Evolutionary conservation across 805 yeast genomes (phyloP).

Genomic region (Yarrowia sp.): DNA sequence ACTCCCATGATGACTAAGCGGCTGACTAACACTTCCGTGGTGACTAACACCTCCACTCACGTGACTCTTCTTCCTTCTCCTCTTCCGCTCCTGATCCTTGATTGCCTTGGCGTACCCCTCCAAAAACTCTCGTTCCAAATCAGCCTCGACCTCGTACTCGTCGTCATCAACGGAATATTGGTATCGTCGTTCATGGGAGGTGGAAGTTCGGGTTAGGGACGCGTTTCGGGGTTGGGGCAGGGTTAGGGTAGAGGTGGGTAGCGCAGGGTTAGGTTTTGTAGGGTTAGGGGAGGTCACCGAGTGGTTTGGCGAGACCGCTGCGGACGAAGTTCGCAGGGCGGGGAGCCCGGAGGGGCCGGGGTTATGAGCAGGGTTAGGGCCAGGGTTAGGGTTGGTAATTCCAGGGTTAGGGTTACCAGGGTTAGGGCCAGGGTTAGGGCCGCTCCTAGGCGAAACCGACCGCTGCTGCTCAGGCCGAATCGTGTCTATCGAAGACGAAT

Average conservation of each 20-base stretch:
- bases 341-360: background rate
- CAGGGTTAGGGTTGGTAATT: background rate
- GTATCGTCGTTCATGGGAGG: slow-evolving; percentile 30
- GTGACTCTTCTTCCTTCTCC: background rate
- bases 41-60: background rate
- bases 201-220: background rate
- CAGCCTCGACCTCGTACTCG: slow-evolving; percentile 65
- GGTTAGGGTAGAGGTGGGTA: background rate
- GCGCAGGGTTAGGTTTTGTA: background rate
- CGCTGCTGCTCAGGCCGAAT: background rate
- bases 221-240: background rate
- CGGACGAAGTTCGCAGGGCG: no score
- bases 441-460: background rate
- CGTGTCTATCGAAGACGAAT: slow-evolving; percentile 16
- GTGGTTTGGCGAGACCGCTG: no score
- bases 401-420: background rate
- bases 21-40: background rate
- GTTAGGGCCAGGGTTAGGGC: background rate
- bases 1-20: no score
- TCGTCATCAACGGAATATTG: slow-evolving; percentile 82
- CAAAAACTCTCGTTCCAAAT: slow-evolving; percentile 55
- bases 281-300: background rate
- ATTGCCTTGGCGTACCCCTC: slow-evolving; percentile 77
- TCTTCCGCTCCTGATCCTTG: slow-evolving; percentile 42
- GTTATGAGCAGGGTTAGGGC: background rate